Percentiles rank a stretch among this genome's conserved stretches.
phyloP scores from a whole-genome alignment of 2,329 filamentous ascomycete species.

The Penicillium sp. region DNA sequence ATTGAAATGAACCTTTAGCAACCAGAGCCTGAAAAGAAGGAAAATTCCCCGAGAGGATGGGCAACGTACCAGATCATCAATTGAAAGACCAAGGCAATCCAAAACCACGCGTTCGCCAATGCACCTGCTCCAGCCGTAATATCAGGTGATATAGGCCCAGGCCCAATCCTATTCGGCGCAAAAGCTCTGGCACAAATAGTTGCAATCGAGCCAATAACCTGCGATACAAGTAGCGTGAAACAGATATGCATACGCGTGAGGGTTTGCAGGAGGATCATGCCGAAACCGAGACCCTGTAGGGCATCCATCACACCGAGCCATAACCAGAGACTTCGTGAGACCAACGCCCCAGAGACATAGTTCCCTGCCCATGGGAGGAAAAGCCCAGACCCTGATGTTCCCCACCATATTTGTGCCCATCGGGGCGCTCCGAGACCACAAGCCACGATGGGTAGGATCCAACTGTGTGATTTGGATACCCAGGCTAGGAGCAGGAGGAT shows the following conservation, averaged over 20 bases:
- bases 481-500: conserved; percentile 56
- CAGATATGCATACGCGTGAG: conserved; percentile 69
- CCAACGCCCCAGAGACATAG: conserved; percentile 60
- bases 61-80: conserved; percentile 64
- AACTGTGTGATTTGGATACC: conserved; percentile 66
- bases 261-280: conserved; percentile 71
- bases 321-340: conserved; percentile 66
- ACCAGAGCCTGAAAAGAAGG: neutral
- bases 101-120: conserved; percentile 63
- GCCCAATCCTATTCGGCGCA: conserved; percentile 66
- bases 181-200: conserved; percentile 67
- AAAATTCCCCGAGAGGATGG: conserved; percentile 7
- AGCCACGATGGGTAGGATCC: conserved; percentile 71
- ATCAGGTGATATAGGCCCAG: conserved; percentile 68
- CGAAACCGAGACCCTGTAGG: conserved; percentile 69
- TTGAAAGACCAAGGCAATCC: conserved; percentile 65
- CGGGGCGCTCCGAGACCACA: conserved; percentile 69
- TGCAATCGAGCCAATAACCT: conserved; percentile 66
- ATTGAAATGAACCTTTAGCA: neutral
- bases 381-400: conserved; percentile 63
- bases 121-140: conserved; percentile 57
- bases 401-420: conserved; percentile 73
- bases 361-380: conserved; percentile 68
- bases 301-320: conserved; percentile 71
- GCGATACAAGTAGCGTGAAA: conserved; percentile 65